A percentile compares a stretch with the other conserved stretches of the same genome.
Conservation (phyloP, 345 rosid genomes). For the Clausena lansium region DNA sequence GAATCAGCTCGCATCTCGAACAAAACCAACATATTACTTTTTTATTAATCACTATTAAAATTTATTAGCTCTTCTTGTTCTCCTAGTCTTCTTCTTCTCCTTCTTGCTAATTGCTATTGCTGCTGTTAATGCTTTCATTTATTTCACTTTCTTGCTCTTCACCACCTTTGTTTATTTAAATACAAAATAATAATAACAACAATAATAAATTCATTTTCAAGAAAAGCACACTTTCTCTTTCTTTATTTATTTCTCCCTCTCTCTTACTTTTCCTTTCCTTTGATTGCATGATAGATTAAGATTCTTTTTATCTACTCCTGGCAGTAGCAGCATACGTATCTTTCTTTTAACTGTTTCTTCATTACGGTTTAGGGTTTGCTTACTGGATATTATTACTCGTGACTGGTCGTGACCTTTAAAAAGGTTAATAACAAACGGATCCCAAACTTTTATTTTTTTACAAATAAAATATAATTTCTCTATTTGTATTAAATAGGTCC, state of each 20-base stretch:
- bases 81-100: slow-evolving; percentile 6
- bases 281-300: background rate
- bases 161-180: background rate
- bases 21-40: background rate
- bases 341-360: no score
- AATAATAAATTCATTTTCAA: background rate
- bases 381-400: background rate
- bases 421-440: background rate
- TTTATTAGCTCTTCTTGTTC: background rate
- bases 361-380: background rate
- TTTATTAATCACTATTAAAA: no score
- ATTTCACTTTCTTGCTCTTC: background rate
- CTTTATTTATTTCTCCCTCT: background rate
- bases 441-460: background rate
- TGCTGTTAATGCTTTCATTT: slow-evolving; percentile 18
- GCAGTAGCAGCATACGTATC: background rate
- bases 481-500: background rate
- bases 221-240: slow-evolving; percentile 16
- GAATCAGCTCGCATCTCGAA: slow-evolving; percentile 68
- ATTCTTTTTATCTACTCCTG: background rate
- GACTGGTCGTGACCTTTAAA: no score
- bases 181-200: background rate
- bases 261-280: background rate
- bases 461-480: no score
- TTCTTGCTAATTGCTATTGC: background rate